A percentile compares a stretch with the other conserved stretches of the same genome.
Conservation (phyloP, 176 grass and related monocot species). For the Pontederia crassipes region DNA sequence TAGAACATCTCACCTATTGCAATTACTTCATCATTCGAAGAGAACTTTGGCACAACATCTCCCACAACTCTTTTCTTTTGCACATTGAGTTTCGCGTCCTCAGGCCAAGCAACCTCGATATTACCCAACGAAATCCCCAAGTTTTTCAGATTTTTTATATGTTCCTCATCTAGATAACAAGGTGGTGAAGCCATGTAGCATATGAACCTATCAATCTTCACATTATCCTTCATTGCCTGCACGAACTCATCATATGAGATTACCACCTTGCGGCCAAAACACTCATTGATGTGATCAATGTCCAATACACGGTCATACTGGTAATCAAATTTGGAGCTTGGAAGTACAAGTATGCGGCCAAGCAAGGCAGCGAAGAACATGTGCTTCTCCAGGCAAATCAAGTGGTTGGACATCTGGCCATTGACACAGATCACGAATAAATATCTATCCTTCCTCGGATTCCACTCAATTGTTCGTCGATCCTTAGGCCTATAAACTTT, state of each 20-base stretch:
- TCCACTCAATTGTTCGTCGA: constrained; percentile 79
- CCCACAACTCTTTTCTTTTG: constrained; percentile 66
- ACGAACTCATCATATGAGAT: constrained; percentile 67
- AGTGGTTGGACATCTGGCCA: constrained; percentile 96
- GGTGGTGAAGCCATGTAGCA: constrained; percentile 72
- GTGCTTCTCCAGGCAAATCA: constrained; percentile 98
- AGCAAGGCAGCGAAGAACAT: constrained; percentile 94
- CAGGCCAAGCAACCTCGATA: constrained; percentile 74
- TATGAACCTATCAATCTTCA: constrained; percentile 79
- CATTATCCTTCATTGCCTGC: constrained; percentile 52
- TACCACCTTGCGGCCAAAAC: constrained; percentile 61
- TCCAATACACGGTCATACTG: constrained; percentile 69
- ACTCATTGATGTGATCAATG: constrained; percentile 76
- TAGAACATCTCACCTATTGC: constrained; percentile 89
- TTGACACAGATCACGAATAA: constrained; percentile 74
- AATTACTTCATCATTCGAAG: constrained; percentile 56
- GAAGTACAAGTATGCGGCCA: constrained; percentile 56
- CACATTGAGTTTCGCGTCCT: constrained; percentile 69
- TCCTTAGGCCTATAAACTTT: constrained; percentile 28
- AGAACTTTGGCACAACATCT: constrained; percentile 65
- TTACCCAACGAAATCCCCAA: constrained; percentile 62
- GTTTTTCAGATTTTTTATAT: constrained; percentile 77
- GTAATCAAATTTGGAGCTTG: constrained; percentile 71
- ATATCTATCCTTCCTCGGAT: constrained; percentile 67
- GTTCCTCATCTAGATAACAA: constrained; percentile 83